Conservation (phyloP, 2,329 filamentous ascomycete species). For the Rachicladosporium sp. region DNA sequence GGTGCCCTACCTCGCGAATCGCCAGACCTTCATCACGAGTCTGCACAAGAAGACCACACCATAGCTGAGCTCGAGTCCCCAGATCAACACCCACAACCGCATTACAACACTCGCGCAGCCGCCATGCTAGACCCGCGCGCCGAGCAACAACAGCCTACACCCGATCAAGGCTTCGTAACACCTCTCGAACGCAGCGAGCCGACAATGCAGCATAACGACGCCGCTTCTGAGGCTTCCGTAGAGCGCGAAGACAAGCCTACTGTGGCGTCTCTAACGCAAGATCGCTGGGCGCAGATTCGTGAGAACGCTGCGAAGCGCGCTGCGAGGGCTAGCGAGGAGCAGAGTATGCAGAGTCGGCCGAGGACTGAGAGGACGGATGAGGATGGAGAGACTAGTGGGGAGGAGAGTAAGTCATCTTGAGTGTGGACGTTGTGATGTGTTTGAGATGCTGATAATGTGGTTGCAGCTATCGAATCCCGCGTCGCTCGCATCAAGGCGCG, state of each 20-base stretch:
- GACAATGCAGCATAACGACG: constrained; percentile 13
- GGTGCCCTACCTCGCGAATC: constrained; percentile 55
- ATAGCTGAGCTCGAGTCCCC: constrained; percentile 1
- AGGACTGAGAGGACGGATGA: constrained; percentile 51
- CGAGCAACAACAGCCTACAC: constrained; percentile 6
- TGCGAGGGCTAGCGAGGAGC: constrained; percentile 53
- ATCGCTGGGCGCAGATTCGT: constrained; percentile 91
- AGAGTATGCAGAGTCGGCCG: constrained; percentile 36
- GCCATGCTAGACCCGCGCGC: constrained; percentile 8
- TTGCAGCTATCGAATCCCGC: constrained; percentile 81
- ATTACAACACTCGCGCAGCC: constrained; percentile 11
- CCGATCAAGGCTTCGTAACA: constrained; percentile 7
- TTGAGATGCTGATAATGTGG: background rate
- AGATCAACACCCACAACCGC: constrained; percentile 5
- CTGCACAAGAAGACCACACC: constrained; percentile 2
- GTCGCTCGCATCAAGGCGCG: constrained; percentile 96
- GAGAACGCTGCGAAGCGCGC: constrained; percentile 85
- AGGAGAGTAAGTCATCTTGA: constrained; percentile 62
- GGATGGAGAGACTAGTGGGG: constrained; percentile 78
- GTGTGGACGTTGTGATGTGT: too few species aligned
- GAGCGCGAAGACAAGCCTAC: constrained; percentile 26
- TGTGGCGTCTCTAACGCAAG: constrained; percentile 34
- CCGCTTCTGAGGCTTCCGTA: constrained; percentile 31
- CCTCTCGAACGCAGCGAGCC: constrained; percentile 10
- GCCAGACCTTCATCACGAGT: constrained; percentile 8